Evolutionary conservation across 2,329 filamentous ascomycete genomes (phyloP).

Genomic region (Colletotrichum gloeosporioides): DNA sequence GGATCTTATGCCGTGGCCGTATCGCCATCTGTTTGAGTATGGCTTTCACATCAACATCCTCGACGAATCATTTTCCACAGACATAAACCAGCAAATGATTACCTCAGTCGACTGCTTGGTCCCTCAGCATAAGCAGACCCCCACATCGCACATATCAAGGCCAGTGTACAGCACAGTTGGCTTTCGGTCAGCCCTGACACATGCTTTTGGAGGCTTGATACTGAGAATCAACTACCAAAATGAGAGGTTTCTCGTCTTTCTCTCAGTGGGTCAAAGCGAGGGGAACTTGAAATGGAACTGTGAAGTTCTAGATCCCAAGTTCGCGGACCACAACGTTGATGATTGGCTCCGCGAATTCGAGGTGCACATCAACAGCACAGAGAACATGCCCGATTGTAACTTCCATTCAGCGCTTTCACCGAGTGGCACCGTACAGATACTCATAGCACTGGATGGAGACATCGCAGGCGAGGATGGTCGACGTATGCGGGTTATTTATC

Average conservation of each 20-base stretch:
- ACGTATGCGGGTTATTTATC: background rate
- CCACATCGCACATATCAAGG: background rate
- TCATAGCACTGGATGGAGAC: background rate
- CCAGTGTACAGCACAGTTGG: conserved; percentile 11
- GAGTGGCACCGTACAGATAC: background rate
- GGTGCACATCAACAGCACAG: background rate
- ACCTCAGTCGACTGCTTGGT: conserved; percentile 12
- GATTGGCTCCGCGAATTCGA: background rate
- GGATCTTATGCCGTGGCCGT: background rate
- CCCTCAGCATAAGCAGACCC: conserved; percentile 9
- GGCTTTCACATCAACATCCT: conserved; percentile 4
- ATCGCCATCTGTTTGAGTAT: background rate
- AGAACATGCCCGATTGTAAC: background rate
- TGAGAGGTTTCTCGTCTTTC: background rate
- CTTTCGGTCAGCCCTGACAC: background rate
- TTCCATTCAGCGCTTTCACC: background rate
- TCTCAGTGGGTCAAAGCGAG: background rate
- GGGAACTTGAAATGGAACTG: background rate
- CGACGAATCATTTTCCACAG: background rate
- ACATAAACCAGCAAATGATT: background rate
- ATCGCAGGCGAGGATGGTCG: conserved; percentile 20
- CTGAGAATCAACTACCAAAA: background rate
- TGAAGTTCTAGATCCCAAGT: background rate
- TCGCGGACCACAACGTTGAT: background rate
- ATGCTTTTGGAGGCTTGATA: background rate